Conservation (phyloP, 352 stramenopile genomes). For the Globisporangium yorkense region DNA sequence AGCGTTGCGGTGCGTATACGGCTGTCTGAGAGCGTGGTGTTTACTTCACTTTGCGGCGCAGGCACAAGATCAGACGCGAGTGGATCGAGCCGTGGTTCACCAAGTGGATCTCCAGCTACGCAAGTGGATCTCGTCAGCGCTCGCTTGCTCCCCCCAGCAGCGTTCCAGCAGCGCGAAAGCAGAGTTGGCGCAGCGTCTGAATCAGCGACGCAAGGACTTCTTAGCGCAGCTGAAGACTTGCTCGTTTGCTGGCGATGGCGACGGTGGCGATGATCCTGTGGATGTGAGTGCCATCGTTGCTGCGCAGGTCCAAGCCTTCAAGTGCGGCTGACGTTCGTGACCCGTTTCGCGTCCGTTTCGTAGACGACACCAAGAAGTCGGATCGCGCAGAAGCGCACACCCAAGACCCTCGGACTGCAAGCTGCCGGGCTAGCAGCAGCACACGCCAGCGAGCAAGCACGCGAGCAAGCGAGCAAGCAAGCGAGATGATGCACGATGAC, state of each 20-base stretch:
- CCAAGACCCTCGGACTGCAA: background rate
- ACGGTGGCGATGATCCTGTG: background rate
- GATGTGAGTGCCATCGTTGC: background rate
- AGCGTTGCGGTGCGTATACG: background rate
- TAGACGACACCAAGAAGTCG: no score
- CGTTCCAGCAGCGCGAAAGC: conserved; percentile 12
- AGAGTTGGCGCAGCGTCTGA: conserved; percentile 26
- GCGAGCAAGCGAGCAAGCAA: background rate
- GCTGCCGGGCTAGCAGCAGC: no score
- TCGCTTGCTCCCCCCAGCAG: conserved; percentile 4
- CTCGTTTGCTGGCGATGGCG: background rate
- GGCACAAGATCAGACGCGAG: conserved; percentile 27
- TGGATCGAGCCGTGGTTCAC: conserved; percentile 29
- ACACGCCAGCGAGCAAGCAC: no score
- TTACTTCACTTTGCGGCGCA: conserved; percentile 5
- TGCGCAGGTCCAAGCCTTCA: conserved; percentile 4
- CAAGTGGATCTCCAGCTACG: conserved; percentile 51
- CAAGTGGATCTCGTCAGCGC: conserved; percentile 42
- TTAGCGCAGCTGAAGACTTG: conserved; percentile 26
- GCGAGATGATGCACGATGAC: conserved; percentile 6
- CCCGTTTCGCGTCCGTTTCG: background rate
- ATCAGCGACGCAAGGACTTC: conserved; percentile 33
- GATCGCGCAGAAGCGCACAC: no score
- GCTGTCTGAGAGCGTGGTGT: background rate
- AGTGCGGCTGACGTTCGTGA: background rate